Evolutionary conservation across 768 basidiomycete species (phyloP), one percentile per base, ranked within the genome.

Genomic region (Gymnopilus dilepis): DNA sequence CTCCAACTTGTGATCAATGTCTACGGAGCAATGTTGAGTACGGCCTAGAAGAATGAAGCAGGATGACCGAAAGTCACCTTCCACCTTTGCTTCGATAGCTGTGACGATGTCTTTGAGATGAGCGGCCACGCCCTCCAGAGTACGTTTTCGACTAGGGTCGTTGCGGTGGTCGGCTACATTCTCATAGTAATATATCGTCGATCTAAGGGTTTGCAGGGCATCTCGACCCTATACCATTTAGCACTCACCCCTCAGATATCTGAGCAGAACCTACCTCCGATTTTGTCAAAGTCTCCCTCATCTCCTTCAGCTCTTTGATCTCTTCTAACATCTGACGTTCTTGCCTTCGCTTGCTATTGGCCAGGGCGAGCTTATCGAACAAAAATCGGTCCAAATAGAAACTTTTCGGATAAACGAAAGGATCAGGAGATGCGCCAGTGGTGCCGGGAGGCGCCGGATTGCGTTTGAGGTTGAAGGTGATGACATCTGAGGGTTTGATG

Each of bases 361-460:
- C 74, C 17, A 81, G 28, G n/a, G 79, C 78, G 4, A 84, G 65
- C 41, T 90, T 91, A 52, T 81, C 79, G 51, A 78, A 78, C 63
- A 93, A 65, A 65, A 92, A 94, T 53, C 86, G 84, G 69, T 94
- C 92, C 47, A 94, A 76, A 70, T 85, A 92, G 48, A 94, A 77
- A 19, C 78, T 76, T 65, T 82, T 84, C 2, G 92, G 91, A 65
- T 83, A 94, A 13, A 70, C 72, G 64, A 93, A 88, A 1, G 77
- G 75, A 38, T 82, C 78, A 1, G 72, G 64, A 2, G 73, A 65
- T 2, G 73, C 60, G 62, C 73, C 76, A 24, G 69, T 43, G 9
- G 69, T 33, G 9, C 64, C 56, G 12, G 70, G 30, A 6, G 52
- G 60, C 37, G 56, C 43, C 2, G 65, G 53, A 17, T 55, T 40